Base-by-base conservation (phyloP, 371 early-diverging fungal genomes). In the Haplosporangium sp. region DNA sequence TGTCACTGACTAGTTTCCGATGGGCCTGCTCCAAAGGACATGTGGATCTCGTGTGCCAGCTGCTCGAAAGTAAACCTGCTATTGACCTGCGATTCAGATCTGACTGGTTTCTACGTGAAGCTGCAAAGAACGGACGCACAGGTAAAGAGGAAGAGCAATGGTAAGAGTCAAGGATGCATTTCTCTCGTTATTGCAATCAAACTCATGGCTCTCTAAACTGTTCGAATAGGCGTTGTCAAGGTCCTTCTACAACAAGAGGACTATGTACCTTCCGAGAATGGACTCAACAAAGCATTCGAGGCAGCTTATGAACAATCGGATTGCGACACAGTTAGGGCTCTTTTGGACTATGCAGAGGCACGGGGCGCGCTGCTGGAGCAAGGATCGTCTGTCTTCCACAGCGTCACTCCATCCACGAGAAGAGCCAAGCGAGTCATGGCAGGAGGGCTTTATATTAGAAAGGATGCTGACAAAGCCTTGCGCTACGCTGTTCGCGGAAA, bases 401-500 rank as follows among this genome's bases (percentile, higher is more conserved):
- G 63, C 11, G 56, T 51, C 21, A 51, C 51, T 14, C 61, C 71
- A 1, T 62, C 64, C 4, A 60, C 67, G 2, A 53, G 62, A 40
- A 67, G 77, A 42, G 71, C 77, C 5, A 67, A 60, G 42, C 68
- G 73, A 1, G 72, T 79, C 47, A n/a, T 62, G 43, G 68, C 69
- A 14, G 80, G 68, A 12, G 80, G 80, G 0, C 59, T 79, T 2
- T n/a, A 51, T 13, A 64, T 79, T 21, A 69, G 68, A 62, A 73
- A 73, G 63, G 80, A 79, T 36, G 73, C 73, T 6, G 80, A 79
- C 51, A 73, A 72, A 45, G 80, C 80, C 6, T 36, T 79, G 8
- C 73, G 80, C n/a, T 79, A 79, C 55, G 80, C 80, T 3, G 80
- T 73, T 0, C 80, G 64, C n/a, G 80, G 73, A 38, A 73, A 73